Conservation (phyloP, 1,139 yeast genomes). For the Magnusiomyces tetraspermus region DNA sequence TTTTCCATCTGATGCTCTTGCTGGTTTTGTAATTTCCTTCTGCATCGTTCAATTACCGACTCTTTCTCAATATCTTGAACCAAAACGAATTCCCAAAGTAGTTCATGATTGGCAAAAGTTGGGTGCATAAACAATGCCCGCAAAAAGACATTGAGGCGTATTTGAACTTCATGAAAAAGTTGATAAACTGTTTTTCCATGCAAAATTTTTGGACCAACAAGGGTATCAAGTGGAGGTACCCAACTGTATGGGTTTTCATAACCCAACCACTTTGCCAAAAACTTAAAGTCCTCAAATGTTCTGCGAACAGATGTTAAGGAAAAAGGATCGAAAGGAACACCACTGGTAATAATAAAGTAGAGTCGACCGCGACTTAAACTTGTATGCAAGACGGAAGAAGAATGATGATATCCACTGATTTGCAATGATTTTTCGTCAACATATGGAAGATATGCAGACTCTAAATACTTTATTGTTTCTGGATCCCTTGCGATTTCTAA, state of each 20-base stretch:
- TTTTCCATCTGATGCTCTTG: constrained; percentile 29
- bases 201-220: constrained; percentile 31
- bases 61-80: constrained; percentile 32
- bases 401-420: constrained; percentile 16
- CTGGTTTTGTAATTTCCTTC: constrained; percentile 28
- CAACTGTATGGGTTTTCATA: constrained; percentile 33
- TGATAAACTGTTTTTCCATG: constrained; percentile 31
- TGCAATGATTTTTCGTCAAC: constrained; percentile 25
- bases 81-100: constrained; percentile 40
- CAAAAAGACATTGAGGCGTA: constrained; percentile 41
- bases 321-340: constrained; percentile 17
- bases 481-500: constrained; percentile 44
- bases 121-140: constrained; percentile 35
- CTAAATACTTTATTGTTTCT: constrained; percentile 40
- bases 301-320: constrained; percentile 27
- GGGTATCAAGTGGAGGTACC: constrained; percentile 26
- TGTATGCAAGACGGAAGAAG: constrained; percentile 21
- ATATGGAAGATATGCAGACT: constrained; percentile 21
- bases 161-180: constrained; percentile 42
- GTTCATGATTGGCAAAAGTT: constrained; percentile 29
- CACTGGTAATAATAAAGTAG: constrained; percentile 28
- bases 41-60: constrained; percentile 30
- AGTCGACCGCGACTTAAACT: constrained; percentile 25
- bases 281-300: constrained; percentile 37
- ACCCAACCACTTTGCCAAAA: constrained; percentile 32